These are phyloP conservation scores for Tolypocladium album DNA, from an alignment of 2,329 filamentous ascomycete genomes.

Conservation along the genomic window DNA sequence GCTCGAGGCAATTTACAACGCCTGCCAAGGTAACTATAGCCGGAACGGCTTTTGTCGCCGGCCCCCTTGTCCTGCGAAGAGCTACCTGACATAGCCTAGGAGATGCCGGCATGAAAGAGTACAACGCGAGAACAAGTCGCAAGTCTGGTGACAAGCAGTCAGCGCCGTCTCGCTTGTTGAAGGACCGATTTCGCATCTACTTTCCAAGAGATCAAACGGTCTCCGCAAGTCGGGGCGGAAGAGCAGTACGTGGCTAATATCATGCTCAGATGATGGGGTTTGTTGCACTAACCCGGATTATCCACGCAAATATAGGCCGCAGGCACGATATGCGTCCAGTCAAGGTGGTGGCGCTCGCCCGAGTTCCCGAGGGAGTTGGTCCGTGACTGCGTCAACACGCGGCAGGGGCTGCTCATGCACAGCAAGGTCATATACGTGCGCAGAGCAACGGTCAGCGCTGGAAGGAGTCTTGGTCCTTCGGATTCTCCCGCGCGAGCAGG, in stretches of 20 bases:
- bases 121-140: conserved; percentile 24
- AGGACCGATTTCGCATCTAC: conserved; percentile 58
- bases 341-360: conserved; percentile 57
- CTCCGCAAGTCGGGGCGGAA: conserved; percentile 50
- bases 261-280: background rate
- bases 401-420: conserved; percentile 71
- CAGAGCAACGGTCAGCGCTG: conserved; percentile 2
- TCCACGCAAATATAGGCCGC: conserved; percentile 38
- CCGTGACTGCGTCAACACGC: conserved; percentile 63
- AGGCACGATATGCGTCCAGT: conserved; percentile 73
- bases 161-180: conserved; percentile 14
- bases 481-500: conserved; percentile 20
- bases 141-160: conserved; percentile 11
- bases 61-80: background rate
- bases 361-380: conserved; percentile 64
- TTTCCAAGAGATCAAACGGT: conserved; percentile 72
- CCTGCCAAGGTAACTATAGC: conserved; percentile 37
- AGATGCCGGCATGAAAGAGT: conserved; percentile 32
- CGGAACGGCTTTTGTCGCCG: background rate
- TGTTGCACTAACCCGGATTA: conserved; percentile 9
- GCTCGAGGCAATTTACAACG: conserved; percentile 44
- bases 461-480: conserved; percentile 4
- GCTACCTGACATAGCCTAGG: conserved; percentile 11
- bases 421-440: conserved; percentile 62
- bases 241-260: conserved; percentile 24